Conservation (phyloP, 371 early-diverging fungal species). For the Gilbertella persicaria region DNA sequence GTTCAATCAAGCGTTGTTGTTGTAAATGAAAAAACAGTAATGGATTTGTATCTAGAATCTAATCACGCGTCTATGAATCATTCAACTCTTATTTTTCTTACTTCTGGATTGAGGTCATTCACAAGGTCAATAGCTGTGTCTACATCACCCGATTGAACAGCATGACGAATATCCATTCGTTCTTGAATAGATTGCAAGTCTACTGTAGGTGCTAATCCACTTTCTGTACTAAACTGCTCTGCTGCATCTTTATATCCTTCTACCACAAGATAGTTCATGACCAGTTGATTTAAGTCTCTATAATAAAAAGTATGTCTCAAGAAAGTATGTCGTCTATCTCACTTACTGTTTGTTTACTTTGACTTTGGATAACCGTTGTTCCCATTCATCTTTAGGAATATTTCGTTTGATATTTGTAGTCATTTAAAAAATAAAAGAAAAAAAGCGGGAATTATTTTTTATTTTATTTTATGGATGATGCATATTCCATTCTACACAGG, state of each 20-base stretch:
- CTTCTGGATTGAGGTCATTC: conserved; percentile 97
- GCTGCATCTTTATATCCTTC: conserved; percentile 99
- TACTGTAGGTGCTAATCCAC: conserved; percentile 74
- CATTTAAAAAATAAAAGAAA: neutral
- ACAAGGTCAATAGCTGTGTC: conserved; percentile 93
- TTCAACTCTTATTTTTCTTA: conserved; percentile 26
- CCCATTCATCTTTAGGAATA: conserved; percentile 66
- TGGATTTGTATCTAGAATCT: conserved; percentile 96
- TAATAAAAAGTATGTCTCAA: too few relatives aligned
- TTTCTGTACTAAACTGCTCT: conserved; percentile 88
- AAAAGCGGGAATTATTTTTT: conserved; percentile 20
- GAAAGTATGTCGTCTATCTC: too few relatives aligned
- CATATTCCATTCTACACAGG: conserved; percentile 80
- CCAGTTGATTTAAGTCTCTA: conserved; percentile 89
- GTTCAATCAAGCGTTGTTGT: conserved; percentile 94
- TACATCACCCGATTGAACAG: conserved; percentile 88
- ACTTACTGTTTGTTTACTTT: conserved; percentile 70
- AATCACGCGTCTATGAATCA: neutral
- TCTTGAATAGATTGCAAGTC: conserved; percentile 91
- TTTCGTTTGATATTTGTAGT: conserved; percentile 36
- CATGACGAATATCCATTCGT: conserved; percentile 91
- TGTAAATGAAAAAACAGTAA: conserved; percentile 92
- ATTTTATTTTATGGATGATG: conserved; percentile 17
- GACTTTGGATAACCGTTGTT: conserved; percentile 57
- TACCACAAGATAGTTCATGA: conserved; percentile 97